Evolutionary conservation across 345 rosid species (phyloP), one percentile per base, ranked within the genome.

Genomic region (Clarkia xantiana): DNA sequence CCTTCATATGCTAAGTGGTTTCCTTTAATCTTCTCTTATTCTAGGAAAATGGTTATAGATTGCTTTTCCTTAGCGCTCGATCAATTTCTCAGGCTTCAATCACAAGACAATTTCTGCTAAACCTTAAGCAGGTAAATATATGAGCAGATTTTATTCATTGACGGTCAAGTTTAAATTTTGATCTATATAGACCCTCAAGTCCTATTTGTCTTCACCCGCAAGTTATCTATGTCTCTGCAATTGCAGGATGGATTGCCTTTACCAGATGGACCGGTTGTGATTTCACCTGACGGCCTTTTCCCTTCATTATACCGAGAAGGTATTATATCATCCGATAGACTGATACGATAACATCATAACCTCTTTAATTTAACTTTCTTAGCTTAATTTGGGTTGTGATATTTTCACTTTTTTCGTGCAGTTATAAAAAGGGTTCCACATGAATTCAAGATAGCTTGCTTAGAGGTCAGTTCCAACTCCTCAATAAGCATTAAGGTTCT

Each of bases 261-360:
- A 56, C 98, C 98, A n/a, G 94, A 91, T 59, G 98, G 98, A 14
- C 98, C 98, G 10, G 82, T 84, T 65, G 90, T 91, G 51, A 91
- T 91, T 62, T 91, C 98, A 49, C 98, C 98, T 0, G 96, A 91
- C 63, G 98, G 98, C 9, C 75, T 91, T 58, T 79, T 91, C 71
- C 94, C 98, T 42, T 91, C 98, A 22, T 52, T 91, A 53, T 81
- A 55, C 64, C 81, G 96, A 38, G 98, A 91, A 81, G 98, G 98
- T 91, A 75, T 18, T 40, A n/a, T 17, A n/a, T 15, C 3, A 29
- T 29, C 36, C 8, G 8, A 29, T 22, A 2, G 25, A n/a, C n/a
- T n/a, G n/a, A n/a, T n/a, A n/a, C n/a, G n/a, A n/a, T n/a, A n/a
- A n/a, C n/a, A n/a, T n/a, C n/a, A n/a, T n/a, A n/a, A n/a, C 36